Base-by-base conservation (phyloP, 148 eudicot genomes). In the Rhododendron vialii region DNA sequence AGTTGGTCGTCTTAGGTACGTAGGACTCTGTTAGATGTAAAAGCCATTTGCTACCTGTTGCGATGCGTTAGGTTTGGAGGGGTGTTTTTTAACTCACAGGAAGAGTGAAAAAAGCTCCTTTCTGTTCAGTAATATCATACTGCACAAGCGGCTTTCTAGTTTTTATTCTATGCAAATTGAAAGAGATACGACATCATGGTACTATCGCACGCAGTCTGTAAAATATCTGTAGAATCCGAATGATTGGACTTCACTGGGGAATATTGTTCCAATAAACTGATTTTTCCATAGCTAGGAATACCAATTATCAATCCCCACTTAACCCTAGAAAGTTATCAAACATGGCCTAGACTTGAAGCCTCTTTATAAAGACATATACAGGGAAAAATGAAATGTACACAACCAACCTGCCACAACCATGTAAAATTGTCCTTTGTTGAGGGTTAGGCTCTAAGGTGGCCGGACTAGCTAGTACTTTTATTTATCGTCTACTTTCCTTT, bases 211-310 rank as follows among this genome's bases (percentile, higher is more conserved):
- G 8, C 9, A 6, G 71, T 9, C 69, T 61, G 8, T 63, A 24
- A 63, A 24, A 24, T 63, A 24, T 20, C 24, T 91, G 91, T 61
- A 81, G 33, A 80, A 92, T 89, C 24, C 92, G 87, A 78, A 85
- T 75, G 22, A 90, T 51, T 1, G 92, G 92, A 86, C 92, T 92
- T 84, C 88, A 89, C 74, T 84, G 80, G 5, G 91, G 92, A 26
- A 84, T 82, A 78, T 92, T 88, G 67, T 84, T 51, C 50, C 92
- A 85, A 73, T 74, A 92, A 50, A 88, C 26, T 11, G 91, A 88
- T 57, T 79, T 86, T 55, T 91, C 94, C 89, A 88, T 92, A 55
- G 84, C 51, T 18, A 92, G 81, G 59, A 90, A 88, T 51, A 51
- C 3, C 13, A 48, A 48, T 48, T 48, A 48, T 48, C 51, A 48